Base-by-base conservation (phyloP, 495 filamentous ascomycete genomes). In the Thermochaetoides thermophila region DNA sequence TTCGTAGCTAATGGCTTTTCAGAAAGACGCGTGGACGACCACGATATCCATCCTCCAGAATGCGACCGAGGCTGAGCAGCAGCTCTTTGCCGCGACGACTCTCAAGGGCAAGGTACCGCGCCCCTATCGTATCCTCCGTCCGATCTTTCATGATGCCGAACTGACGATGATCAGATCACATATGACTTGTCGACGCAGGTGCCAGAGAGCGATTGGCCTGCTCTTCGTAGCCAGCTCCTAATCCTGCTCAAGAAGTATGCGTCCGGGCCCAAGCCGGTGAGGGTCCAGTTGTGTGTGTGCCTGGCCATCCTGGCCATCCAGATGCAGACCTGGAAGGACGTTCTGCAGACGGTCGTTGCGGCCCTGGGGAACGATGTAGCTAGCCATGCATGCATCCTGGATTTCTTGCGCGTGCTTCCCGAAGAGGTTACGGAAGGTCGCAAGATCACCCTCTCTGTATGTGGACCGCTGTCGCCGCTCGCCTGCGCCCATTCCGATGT, bases 401-500 rank as follows among this genome's bases (percentile, higher is more conserved):
- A 96, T 51, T 96, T 99, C 57, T 66, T 99, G 35, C 84, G 76
- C 50, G 85, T 99, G 47, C 73, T 99, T 29, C 89, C 89, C 13
- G 89, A 99, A 66, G 89, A 99, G 70, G 91, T 99, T 54, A 96
- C 83, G 31, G 89, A 96, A 66, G 89, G 91, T 58, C 82, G 89
- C 58, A 96, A 94, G 64, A 92, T 96, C 70, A 91, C 82, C 68
- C 69, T 99, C 59, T 84, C 81, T 67, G 86, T 94, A 86, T 64
- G 84, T 85, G 63, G 70, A 68, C 63, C 68, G 67, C 70, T 49
- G 49, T 60, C 60, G 51, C 58, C 56, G 52, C 53, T 55, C 59
- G 63, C 49, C 63, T 49, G 37, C 42, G 57, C 48, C 33, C n/a
- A n/a, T n/a, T n/a, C n/a, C n/a, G n/a, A n/a, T n/a, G n/a, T n/a